A percentile compares a stretch with the other conserved stretches of the same genome.
phyloP scores from a whole-genome alignment of 2,329 filamentous ascomycete genomes.

The Coleophoma eucalyptorum region DNA sequence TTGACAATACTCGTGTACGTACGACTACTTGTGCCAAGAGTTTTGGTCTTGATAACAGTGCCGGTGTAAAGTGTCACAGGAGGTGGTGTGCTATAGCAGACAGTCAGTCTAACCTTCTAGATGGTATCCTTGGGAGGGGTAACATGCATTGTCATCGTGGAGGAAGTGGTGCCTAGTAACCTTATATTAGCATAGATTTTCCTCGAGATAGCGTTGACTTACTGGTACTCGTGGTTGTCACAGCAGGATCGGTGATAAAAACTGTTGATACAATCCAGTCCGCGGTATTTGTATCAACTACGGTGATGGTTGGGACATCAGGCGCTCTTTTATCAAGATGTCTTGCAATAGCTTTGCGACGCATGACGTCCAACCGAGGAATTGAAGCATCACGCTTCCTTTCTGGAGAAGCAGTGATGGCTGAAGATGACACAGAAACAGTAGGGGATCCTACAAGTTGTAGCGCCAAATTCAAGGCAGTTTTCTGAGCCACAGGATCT shows the following conservation, averaged over 20 bases:
- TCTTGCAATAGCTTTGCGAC: not conserved
- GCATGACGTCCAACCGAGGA: not conserved
- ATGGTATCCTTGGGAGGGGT: not conserved
- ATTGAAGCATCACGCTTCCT: not conserved
- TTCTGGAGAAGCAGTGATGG: not conserved
- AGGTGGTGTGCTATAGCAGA: not conserved
- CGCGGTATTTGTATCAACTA: not conserved
- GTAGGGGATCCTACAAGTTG: not conserved
- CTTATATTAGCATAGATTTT: not conserved
- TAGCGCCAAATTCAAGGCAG: not conserved
- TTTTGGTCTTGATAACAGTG: not conserved
- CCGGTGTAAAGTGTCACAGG: not conserved
- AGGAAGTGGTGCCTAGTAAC: not conserved
- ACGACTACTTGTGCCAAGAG: not conserved
- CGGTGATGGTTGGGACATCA: not conserved
- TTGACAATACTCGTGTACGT: not conserved
- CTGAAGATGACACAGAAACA: not conserved
- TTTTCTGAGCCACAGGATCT: not conserved
- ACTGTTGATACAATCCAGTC: not conserved
- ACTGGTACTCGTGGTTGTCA: not conserved
- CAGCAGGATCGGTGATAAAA: not conserved
- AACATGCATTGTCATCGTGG: not conserved
- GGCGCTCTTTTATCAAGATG: not conserved
- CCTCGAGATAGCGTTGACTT: not conserved
- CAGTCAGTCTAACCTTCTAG: not conserved